These are phyloP conservation scores for Dactylellina parvicollis DNA, from an alignment of 2,329 filamentous ascomycete genomes.

Conservation along the genomic window DNA sequence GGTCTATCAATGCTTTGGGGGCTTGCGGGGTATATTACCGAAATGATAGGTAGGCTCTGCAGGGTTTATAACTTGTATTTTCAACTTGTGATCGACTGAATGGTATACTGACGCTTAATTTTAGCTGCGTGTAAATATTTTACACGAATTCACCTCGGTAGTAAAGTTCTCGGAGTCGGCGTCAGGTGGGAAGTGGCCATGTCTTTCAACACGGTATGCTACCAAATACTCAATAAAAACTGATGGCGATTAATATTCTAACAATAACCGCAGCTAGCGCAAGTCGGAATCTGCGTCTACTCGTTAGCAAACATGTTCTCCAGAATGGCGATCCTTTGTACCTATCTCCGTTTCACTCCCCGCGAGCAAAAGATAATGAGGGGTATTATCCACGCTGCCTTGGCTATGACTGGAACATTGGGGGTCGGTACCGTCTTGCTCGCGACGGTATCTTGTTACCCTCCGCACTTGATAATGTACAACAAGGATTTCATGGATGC, in stretches of 20 bases:
- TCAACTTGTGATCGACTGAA: neutral
- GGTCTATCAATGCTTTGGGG: slow-evolving; percentile 40
- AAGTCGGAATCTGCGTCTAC: slow-evolving; percentile 34
- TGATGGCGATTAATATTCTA: neutral
- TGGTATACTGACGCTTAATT: neutral
- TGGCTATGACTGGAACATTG: slow-evolving; percentile 29
- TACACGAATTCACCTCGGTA: slow-evolving; percentile 24
- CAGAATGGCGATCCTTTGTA: slow-evolving; percentile 27
- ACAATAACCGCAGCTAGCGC: slow-evolving; percentile 5
- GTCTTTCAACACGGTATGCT: slow-evolving; percentile 25
- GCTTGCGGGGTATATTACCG: slow-evolving; percentile 20
- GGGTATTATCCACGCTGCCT: slow-evolving; percentile 2
- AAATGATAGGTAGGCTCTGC: slow-evolving; percentile 23
- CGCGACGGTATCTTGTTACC: slow-evolving; percentile 34
- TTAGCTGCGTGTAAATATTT: slow-evolving; percentile 34
- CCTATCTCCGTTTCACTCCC: slow-evolving; percentile 30
- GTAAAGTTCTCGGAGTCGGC: slow-evolving; percentile 6
- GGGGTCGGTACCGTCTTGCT: slow-evolving; percentile 21
- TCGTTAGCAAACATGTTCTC: slow-evolving; percentile 39
- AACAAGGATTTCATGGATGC: slow-evolving; percentile 33
- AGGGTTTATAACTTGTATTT: neutral
- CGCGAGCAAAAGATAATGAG: slow-evolving; percentile 31
- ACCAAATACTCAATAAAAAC: neutral
- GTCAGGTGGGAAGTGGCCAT: slow-evolving; percentile 31
- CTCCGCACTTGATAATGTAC: slow-evolving; percentile 34